Base-by-base conservation (phyloP, 495 filamentous ascomycete species). In the Penicillium roqueforti region DNA sequence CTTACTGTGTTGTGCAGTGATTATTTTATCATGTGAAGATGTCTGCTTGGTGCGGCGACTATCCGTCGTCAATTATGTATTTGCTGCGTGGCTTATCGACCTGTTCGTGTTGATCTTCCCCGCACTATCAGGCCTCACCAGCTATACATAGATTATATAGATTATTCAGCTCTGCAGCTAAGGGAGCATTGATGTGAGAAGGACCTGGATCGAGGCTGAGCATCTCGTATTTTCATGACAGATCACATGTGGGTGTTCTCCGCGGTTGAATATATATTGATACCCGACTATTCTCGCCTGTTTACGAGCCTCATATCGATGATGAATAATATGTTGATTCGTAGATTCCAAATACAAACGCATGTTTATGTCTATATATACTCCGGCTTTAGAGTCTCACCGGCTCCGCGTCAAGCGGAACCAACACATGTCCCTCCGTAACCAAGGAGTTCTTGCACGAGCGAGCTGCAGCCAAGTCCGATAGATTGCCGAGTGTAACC, bases 401-500 rank as follows among this genome's bases (percentile, higher is more conserved):
- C 22, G 71, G 71, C 38, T 68, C 68, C 36, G 61, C 66, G 38
- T 65, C 61, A 47, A 23, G 45, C 2, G 47, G 46, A 8, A 65
- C 69, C 16, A 68, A 34, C 14, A 70, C 51, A 68, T 72, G 66
- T 3, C 69, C 69, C 56, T 68, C 68, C 2, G 63, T 56, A 6
- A 71, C 66, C 49, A 74, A 50, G 1, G 69, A 68, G 49, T 72
- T 72, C 31, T 55, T 49, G 57, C 71, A 72, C 1, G 63, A 54
- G 14, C 62, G 56, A 25, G 49, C 58, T 19, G 36, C 39, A 7
- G 50, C 51, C 47, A 67, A 70, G 47, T 69, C 69, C 22, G 61
- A 61, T 3, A 86, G 53, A 56, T 87, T 88, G 19, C 61, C 44
- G 47, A 87, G 47, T 8, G 84, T 87, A 11, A 75, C 78, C n/a